A percentile compares a stretch with the other conserved stretches of the same genome.
phyloP scores from a whole-genome alignment of 2,329 filamentous ascomycete species.

The Colletotrichum salicis region DNA sequence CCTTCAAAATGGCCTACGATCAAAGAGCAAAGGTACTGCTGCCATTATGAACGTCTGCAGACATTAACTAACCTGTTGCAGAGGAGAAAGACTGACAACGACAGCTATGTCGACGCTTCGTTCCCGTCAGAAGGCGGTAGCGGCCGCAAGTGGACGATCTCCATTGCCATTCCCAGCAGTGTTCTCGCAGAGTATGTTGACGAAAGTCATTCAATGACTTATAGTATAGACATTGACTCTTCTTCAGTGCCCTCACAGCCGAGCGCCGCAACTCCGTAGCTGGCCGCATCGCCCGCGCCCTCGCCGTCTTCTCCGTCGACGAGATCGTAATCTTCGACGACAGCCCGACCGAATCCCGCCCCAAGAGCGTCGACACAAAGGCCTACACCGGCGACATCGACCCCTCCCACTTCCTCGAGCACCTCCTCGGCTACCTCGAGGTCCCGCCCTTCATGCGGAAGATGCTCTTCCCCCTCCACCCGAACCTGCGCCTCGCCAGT shows the following conservation, averaged over 20 bases:
- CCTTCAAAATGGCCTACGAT: constrained; percentile 30
- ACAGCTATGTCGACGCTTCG: constrained; percentile 52
- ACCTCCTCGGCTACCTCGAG: constrained; percentile 84
- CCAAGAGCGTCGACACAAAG: constrained; percentile 59
- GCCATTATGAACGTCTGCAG: too few species aligned
- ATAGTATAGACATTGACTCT: neutral
- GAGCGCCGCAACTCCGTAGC: constrained; percentile 80
- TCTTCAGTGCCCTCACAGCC: constrained; percentile 71
- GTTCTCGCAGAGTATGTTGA: constrained; percentile 75
- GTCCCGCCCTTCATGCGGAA: constrained; percentile 85
- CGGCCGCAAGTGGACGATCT: constrained; percentile 78
- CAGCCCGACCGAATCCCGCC: constrained; percentile 58
- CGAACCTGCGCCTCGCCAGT: constrained; percentile 79
- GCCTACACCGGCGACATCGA: constrained; percentile 77
- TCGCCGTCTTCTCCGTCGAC: constrained; percentile 85
- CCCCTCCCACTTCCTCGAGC: constrained; percentile 82
- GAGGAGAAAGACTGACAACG: constrained; percentile 62
- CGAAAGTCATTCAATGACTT: neutral
- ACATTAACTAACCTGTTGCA: constrained; percentile 40
- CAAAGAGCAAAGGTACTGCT: constrained; percentile 35
- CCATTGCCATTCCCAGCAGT: constrained; percentile 81
- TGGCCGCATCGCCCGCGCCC: constrained; percentile 81
- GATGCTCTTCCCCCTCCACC: constrained; percentile 79
- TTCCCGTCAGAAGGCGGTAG: constrained; percentile 68
- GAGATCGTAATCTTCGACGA: constrained; percentile 88